Percentiles rank a stretch among this genome's conserved stretches.
Conservation (phyloP, 495 filamentous ascomycete species). For the Penicillium soppii region DNA sequence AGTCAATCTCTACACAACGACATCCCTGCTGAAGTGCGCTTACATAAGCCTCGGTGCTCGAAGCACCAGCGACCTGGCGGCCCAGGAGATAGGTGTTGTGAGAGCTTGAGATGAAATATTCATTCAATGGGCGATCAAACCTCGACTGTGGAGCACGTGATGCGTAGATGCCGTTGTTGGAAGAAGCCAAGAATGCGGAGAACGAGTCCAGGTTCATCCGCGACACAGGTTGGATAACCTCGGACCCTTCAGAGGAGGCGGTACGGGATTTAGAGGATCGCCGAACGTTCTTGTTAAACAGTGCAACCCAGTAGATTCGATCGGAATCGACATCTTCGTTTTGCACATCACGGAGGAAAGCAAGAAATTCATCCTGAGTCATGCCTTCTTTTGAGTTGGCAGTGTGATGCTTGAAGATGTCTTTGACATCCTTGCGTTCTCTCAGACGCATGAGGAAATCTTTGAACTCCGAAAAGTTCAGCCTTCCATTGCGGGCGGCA, state of each 20-base stretch:
- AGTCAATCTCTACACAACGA: constrained; percentile 95
- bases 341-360: constrained; percentile 73
- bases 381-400: constrained; percentile 60
- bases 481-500: constrained; percentile 51
- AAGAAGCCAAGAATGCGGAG: constrained; percentile 72
- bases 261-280: constrained; percentile 54
- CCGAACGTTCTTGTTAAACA: constrained; percentile 75
- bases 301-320: constrained; percentile 61
- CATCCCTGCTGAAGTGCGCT: constrained; percentile 84
- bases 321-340: constrained; percentile 70
- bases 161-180: constrained; percentile 61
- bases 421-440: constrained; percentile 73
- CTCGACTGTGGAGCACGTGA: constrained; percentile 53
- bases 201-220: constrained; percentile 76
- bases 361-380: constrained; percentile 67
- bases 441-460: constrained; percentile 81
- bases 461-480: constrained; percentile 76
- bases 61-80: constrained; percentile 82
- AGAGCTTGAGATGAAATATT: constrained; percentile 98
- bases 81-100: constrained; percentile 97
- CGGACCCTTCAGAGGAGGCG: constrained; percentile 30
- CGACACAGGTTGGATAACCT: constrained; percentile 36
- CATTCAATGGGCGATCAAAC: constrained; percentile 84
- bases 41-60: constrained; percentile 93
- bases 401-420: constrained; percentile 58